Conservation (phyloP, 495 filamentous ascomycete species). For the Podospora australis region DNA sequence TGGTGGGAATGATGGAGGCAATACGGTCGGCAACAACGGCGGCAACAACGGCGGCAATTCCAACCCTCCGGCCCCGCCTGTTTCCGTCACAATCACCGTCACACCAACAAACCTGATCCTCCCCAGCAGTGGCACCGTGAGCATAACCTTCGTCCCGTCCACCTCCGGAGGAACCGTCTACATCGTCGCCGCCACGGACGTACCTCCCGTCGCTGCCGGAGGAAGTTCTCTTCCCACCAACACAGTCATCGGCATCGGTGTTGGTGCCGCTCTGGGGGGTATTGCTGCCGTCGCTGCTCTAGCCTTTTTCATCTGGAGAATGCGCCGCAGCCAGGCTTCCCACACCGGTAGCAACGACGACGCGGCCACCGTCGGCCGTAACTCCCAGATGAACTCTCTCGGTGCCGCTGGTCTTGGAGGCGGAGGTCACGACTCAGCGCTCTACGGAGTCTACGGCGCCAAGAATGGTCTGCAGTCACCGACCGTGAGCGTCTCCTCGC, state of each 20-base stretch:
- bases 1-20: too few species aligned
- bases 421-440: background rate
- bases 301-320: background rate
- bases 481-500: background rate
- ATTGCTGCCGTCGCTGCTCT: background rate
- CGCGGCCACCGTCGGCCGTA: background rate
- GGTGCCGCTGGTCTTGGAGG: background rate
- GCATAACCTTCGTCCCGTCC: background rate
- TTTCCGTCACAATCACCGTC: background rate
- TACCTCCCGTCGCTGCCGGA: background rate
- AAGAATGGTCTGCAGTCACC: background rate
- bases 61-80: background rate
- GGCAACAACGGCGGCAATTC: background rate
- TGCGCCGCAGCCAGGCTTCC: background rate
- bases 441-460: background rate
- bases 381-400: background rate
- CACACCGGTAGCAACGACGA: background rate
- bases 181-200: background rate
- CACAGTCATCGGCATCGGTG: background rate
- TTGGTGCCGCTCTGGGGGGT: background rate
- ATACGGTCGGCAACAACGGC: too few species aligned
- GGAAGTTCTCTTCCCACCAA: background rate
- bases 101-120: background rate
- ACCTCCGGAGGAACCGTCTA: background rate
- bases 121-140: background rate